Base-by-base conservation (phyloP, 257 asterid genomes). In the Nicotiana tabacum region DNA sequence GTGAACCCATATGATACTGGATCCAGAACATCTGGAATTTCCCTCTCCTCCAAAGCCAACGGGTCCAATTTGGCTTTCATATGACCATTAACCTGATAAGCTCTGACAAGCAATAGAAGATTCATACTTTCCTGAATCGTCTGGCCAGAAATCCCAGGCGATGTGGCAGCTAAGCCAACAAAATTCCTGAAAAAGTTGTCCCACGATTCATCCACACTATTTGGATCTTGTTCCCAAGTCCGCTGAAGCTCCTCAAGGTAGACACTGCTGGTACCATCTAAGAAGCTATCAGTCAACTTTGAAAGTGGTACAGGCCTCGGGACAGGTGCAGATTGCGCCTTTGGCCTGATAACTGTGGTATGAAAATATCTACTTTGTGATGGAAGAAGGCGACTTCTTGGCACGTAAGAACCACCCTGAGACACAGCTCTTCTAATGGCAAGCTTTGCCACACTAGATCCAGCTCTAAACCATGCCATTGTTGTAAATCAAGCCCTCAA, bases 111-210 rank as follows among this genome's bases (percentile, higher is more conserved):
- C 93, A 95, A 89, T 90, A 95, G 77, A 61, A 95, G 90, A 18
- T 95, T 88, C 99, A 95, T 95, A 79, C 99, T 95, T 88, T 95
- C 99, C 88, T 95, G 99, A 85, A 95, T 95, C 6, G 99, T 95
- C 85, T 95, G 99, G 83, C 99, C 99, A 82, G 98, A 94, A 83
- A 95, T 88, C 58, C 99, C 99, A 61, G 99, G 98, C 24, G 97
- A 95, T 9, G 97, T 92, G 21, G 96, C 57, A 4, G 98, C 96
- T 87, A 92, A 96, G 74, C 99, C 99, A 65, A 91, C 97, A 89
- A 95, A 95, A 88, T 95, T 95, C 84, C 96, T 89, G 81, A 95
- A 95, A 88, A 95, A 95, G 82, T 94, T 95, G 86, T 95, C 99
- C 99, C 99, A 95, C 6, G 99, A 95, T 77, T 94, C 99, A 85